These are phyloP conservation scores for Setaria italica DNA, from an alignment of 202 grass and related monocot species.

Conservation along the genomic window DNA sequence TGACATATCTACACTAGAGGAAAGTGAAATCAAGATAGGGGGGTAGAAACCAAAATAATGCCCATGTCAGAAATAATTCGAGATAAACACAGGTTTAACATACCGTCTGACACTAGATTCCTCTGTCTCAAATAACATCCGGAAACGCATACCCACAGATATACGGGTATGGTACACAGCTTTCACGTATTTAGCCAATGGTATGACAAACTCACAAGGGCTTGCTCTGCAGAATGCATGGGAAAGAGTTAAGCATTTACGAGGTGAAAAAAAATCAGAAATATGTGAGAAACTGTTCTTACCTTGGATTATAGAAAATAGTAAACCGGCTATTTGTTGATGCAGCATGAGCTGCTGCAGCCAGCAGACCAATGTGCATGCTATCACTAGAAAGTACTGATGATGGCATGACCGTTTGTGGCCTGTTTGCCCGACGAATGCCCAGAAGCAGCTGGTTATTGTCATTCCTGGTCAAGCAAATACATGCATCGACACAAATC, in stretches of 20 bases:
- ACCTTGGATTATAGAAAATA: conserved; percentile 99
- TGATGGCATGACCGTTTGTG: conserved; percentile 97
- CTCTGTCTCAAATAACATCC: conserved; percentile 99
- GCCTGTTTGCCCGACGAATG: conserved; percentile 88
- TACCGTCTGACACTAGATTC: conserved; percentile 97
- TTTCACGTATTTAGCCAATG: conserved; percentile 86
- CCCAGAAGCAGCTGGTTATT: conserved; percentile 96
- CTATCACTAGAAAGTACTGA: conserved; percentile 97
- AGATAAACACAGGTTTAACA: conserved; percentile 44
- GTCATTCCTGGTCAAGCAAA: conserved; percentile 83
- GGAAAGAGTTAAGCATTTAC: conserved; percentile 28
- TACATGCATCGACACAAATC: conserved; percentile 34
- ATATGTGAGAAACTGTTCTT: conserved; percentile 38
- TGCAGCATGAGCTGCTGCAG: conserved; percentile 97
- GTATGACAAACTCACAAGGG: conserved; percentile 98
- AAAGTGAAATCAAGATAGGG: conserved; percentile 31
- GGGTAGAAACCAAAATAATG: neutral
- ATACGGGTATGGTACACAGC: conserved; percentile 94
- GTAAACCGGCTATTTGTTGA: conserved; percentile 97
- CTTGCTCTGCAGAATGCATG: conserved; percentile 76
- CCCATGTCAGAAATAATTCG: conserved; percentile 1
- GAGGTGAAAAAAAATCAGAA: conserved; percentile 16
- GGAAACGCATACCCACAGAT: conserved; percentile 98
- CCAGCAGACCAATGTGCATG: conserved; percentile 98
- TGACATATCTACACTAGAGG: neutral